These are phyloP conservation scores for Sporobolomyces pararoseus DNA, from an alignment of 768 basidiomycete species.

Conservation along the genomic window DNA sequence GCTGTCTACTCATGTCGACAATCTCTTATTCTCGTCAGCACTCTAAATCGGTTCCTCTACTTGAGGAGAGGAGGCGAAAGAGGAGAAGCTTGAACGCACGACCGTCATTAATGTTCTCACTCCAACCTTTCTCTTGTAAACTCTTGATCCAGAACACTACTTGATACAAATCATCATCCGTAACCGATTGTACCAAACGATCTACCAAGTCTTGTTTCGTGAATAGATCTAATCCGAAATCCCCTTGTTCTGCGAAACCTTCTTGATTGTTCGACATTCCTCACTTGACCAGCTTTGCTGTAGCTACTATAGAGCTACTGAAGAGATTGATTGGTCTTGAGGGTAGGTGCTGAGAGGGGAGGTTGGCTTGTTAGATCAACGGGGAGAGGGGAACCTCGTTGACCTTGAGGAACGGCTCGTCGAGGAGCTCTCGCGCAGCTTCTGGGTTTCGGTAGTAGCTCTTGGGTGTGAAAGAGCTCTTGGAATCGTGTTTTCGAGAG, in stretches of 20 bases:
- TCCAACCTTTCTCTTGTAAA: neutral
- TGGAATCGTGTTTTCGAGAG: no score
- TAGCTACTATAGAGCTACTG: neutral
- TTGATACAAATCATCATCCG: neutral
- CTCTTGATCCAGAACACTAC: neutral
- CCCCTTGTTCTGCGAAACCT: neutral
- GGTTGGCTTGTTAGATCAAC: no score
- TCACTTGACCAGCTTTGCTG: neutral
- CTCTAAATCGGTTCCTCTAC: no score
- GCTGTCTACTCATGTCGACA: neutral
- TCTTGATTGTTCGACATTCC: neutral
- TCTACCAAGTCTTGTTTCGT: slow-evolving; percentile 23
- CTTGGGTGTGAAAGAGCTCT: no score
- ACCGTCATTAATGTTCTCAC: slow-evolving; percentile 3
- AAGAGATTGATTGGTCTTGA: no score
- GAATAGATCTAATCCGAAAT: neutral
- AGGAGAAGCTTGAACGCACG: neutral
- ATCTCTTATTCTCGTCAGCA: no score
- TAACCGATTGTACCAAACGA: slow-evolving; percentile 9
- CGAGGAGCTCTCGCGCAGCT: no score
- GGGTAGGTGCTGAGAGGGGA: no score
- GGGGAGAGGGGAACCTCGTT: no score
- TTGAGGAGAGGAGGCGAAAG: no score
- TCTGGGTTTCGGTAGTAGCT: no score
- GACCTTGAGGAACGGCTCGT: no score